These are phyloP conservation scores for Penicillium parvum DNA, from an alignment of 495 filamentous ascomycete species.

Conservation along the genomic window DNA sequence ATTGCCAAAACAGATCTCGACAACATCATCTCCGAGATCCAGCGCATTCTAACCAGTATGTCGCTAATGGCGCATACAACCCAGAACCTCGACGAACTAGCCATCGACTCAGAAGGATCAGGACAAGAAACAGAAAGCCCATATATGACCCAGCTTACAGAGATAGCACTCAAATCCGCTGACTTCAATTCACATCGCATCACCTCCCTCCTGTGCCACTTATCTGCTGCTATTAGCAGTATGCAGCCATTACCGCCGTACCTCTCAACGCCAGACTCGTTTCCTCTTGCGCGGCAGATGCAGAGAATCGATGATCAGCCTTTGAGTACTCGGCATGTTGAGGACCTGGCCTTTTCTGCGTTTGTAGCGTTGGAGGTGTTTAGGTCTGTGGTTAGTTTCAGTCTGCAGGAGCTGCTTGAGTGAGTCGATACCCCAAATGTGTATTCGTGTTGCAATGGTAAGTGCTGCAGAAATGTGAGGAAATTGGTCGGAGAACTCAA, in stretches of 20 bases:
- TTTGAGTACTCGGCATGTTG: conserved; percentile 59
- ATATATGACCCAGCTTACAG: conserved; percentile 27
- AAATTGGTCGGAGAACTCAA: conserved; percentile 70
- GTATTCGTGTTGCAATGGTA: neutral
- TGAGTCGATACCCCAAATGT: conserved; percentile 10
- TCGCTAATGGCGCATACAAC: conserved; percentile 57
- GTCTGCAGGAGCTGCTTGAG: conserved; percentile 54
- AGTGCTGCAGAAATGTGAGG: conserved; percentile 45
- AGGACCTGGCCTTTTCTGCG: conserved; percentile 66
- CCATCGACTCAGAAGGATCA: conserved; percentile 8
- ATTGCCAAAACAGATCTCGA: conserved; percentile 32
- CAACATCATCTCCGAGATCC: conserved; percentile 29
- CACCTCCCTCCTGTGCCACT: conserved; percentile 58
- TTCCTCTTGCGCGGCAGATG: conserved; percentile 50
- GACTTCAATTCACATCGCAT: conserved; percentile 58
- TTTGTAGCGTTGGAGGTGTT: conserved; percentile 72
- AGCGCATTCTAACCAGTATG: conserved; percentile 58
- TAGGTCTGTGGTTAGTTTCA: conserved; percentile 59
- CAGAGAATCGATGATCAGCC: conserved; percentile 50
- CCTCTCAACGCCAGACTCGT: conserved; percentile 51
- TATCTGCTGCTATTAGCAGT: conserved; percentile 60
- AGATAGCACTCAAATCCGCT: conserved; percentile 29
- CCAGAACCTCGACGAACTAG: conserved; percentile 22
- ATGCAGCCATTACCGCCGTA: conserved; percentile 57
- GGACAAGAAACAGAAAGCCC: conserved; percentile 2